Evolutionary conservation across 78 protist genomes (phyloP).

Genomic region (Diacronema lutheri): DNA sequence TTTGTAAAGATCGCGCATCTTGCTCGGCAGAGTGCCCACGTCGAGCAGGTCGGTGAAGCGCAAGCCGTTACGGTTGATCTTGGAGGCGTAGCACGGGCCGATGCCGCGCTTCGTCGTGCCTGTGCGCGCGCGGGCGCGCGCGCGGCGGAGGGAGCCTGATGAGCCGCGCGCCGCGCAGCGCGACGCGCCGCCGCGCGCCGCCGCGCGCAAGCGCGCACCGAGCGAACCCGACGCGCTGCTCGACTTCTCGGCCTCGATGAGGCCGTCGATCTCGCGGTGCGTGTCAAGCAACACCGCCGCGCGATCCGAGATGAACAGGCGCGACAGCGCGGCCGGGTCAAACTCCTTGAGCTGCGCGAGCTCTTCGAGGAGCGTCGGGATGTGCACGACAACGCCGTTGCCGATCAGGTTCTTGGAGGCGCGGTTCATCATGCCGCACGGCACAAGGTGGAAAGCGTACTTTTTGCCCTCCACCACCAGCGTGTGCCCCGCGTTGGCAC

Average conservation of each 20-base stretch:
- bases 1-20: no score
- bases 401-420: slow-evolving; percentile 65
- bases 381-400: slow-evolving; percentile 87
- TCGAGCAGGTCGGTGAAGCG: slow-evolving; percentile 73
- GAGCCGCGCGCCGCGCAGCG: no score
- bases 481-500: slow-evolving; percentile 89
- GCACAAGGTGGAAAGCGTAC: slow-evolving; percentile 87
- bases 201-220: no score
- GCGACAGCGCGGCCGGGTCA: background rate
- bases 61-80: slow-evolving; percentile 65
- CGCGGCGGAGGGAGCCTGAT: no score
- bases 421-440: slow-evolving; percentile 78
- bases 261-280: slow-evolving; percentile 55
- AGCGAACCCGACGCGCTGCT: background rate
- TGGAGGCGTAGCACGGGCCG: slow-evolving; percentile 85
- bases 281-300: slow-evolving; percentile 85
- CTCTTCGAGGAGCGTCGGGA: slow-evolving; percentile 81
- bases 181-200: no score
- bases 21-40: slow-evolving; percentile 7
- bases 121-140: no score
- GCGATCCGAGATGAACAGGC: slow-evolving; percentile 78
- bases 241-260: background rate
- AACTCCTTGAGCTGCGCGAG: slow-evolving; percentile 30
- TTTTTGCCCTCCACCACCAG: slow-evolving; percentile 77
- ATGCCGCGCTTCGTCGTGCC: slow-evolving; percentile 86